phyloP scores from a whole-genome alignment of 805 yeast genomes.

The Myxozyma lipomycoides region DNA sequence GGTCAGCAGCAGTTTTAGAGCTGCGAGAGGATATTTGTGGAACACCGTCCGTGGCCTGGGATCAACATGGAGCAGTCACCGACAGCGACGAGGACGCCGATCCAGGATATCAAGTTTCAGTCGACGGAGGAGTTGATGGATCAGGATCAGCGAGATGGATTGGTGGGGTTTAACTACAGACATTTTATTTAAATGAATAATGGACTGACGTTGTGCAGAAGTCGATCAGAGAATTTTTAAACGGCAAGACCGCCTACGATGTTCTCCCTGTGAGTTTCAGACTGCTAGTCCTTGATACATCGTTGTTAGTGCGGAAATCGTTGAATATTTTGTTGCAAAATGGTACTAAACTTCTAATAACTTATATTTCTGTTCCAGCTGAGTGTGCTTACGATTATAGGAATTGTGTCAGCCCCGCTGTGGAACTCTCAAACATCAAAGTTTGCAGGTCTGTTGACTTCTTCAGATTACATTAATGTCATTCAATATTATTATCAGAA shows the following conservation, averaged over 20 bases:
- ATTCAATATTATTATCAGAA: constrained; percentile 85
- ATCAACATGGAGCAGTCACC: constrained; percentile 1
- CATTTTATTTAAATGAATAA: background rate
- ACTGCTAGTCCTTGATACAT: constrained; percentile 87
- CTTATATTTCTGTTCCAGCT: too few relatives aligned
- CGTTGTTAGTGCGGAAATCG: constrained; percentile 83
- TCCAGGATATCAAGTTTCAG: constrained; percentile 17
- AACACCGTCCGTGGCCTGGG: background rate
- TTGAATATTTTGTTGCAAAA: constrained; percentile 86
- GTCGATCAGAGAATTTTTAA: constrained; percentile 77
- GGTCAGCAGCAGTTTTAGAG: too few relatives aligned
- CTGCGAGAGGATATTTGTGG: too few relatives aligned
- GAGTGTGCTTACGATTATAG: too few relatives aligned
- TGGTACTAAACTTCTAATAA: constrained; percentile 38
- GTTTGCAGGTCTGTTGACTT: constrained; percentile 91
- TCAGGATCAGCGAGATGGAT: constrained; percentile 23
- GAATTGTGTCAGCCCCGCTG: constrained; percentile 92
- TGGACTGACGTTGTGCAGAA: constrained; percentile 33
- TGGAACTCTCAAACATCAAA: constrained; percentile 89
- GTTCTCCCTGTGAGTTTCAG: constrained; percentile 94
- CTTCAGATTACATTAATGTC: constrained; percentile 89
- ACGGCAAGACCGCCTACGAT: constrained; percentile 91
- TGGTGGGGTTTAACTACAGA: constrained; percentile 24
- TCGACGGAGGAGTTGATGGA: constrained; percentile 21
- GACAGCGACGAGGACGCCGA: constrained; percentile 7